phyloP scores from a whole-genome alignment of 345 rosid genomes.

The Aethionema arabicum region DNA sequence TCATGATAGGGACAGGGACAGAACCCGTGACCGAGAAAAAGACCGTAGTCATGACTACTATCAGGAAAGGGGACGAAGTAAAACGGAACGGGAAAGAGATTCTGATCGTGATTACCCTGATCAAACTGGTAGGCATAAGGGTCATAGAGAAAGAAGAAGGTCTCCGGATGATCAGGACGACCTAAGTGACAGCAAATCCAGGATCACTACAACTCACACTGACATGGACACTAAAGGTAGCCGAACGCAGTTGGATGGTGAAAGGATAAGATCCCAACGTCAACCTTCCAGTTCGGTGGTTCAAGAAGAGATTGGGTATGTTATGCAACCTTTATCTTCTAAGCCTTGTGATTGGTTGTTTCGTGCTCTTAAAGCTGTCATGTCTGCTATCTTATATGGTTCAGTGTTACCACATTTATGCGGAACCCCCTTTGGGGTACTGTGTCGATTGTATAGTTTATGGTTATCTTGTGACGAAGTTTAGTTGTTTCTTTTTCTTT shows the following conservation, averaged over 20 bases:
- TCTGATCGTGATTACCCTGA: conserved; percentile 54
- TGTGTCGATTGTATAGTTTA: not conserved
- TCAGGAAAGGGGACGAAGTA: conserved; percentile 43
- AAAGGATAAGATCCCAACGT: conserved; percentile 64
- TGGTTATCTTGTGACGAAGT: conserved; percentile 21
- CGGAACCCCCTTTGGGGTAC: not conserved
- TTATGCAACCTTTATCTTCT: not conserved
- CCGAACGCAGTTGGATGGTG: conserved; percentile 63
- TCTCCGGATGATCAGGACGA: conserved; percentile 73
- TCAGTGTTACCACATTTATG: too few species aligned
- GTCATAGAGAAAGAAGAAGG: conserved; percentile 61
- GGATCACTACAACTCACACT: conserved; percentile 38
- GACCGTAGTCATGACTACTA: conserved; percentile 44
- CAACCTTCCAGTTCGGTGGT: conserved; percentile 59
- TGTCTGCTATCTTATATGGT: not conserved
- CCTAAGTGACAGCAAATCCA: conserved; percentile 47
- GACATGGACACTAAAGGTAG: conserved; percentile 52
- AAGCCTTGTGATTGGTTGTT: not conserved
- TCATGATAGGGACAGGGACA: conserved; percentile 42
- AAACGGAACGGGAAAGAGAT: conserved; percentile 40
- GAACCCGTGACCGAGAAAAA: conserved; percentile 41
- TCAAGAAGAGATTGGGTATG: conserved; percentile 71
- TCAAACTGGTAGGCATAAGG: conserved; percentile 53
- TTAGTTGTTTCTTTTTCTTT: not conserved
- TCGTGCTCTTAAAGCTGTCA: not conserved